Evolutionary conservation across 495 filamentous ascomycete species (phyloP), one percentile per base, ranked within the genome.

Genomic region (Aspergillus avenaceus): DNA sequence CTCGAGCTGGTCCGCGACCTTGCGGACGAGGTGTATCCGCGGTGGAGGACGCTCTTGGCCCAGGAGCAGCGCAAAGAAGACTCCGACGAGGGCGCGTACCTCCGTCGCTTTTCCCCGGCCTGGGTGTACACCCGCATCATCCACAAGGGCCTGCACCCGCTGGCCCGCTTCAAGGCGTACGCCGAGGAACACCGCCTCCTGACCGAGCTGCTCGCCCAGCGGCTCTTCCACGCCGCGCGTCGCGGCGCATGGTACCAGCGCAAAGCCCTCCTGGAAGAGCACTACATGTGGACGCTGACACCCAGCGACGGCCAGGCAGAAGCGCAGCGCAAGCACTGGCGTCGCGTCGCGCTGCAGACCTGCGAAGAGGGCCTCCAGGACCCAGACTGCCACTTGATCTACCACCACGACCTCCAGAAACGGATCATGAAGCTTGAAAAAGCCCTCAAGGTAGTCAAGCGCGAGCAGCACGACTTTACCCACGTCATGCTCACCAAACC

Each of bases 201-300:
- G 1, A 72, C 66, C 1, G 89, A 93, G 55, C 78, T 98, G 2
- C 85, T 98, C 3, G 65, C 64, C 14, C 93, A 97, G 58, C 81
- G 78, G 4, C 77, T 95, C 9, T 96, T 97, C 63, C 92, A 97
- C 62, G 74, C 85, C 31, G 79, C 89, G 12, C 79, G 92, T 22
- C 83, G 92, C 19, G 93, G 93, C 1, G 84, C 84, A 1, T 98
- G 93, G 93, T 97, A 97, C 61, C 91, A 97, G 65, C 88, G 93
- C 13, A 96, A 91, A 70, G 93, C 93, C 1, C 69, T 98, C 5
- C 64, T 98, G 14, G 93, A 98, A 70, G 93, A 98, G 66, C 90
- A 91, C 55, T 97, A 98, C 61, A 91, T 97, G 88, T 75, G 80
- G 63, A 73, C 75, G 1, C 59, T 87, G 3, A 78, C 74, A 1